Conservation (phyloP, 495 filamentous ascomycete species). For the Penicillium coprophilum region DNA sequence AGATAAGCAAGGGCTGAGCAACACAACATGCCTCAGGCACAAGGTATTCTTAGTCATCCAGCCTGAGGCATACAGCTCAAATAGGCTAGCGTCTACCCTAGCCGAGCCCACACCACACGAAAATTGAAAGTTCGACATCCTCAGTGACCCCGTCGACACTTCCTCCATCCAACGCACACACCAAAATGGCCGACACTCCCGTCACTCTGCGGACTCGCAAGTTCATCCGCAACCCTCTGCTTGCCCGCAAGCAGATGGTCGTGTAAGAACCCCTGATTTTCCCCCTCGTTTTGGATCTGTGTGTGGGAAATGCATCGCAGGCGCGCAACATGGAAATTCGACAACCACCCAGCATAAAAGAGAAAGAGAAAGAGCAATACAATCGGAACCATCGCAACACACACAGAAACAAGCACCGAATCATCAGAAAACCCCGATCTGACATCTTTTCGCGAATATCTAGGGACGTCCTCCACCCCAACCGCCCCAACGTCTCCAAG, state of each 20-base stretch:
- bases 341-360: conserved; percentile 11
- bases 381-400: conserved; percentile 11
- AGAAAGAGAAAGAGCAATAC: conserved; percentile 7
- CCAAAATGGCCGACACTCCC: conserved; percentile 85
- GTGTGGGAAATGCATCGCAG: conserved; percentile 13
- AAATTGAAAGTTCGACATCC: conserved; percentile 41
- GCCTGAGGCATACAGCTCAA: conserved; percentile 12
- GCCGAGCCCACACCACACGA: conserved; percentile 48
- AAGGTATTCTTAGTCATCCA: not conserved
- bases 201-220: conserved; percentile 99
- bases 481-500: conserved; percentile 97
- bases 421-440: conserved; percentile 20
- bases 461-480: conserved; percentile 99
- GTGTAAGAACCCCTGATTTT: conserved; percentile 67
- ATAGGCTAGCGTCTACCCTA: conserved; percentile 37
- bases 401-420: conserved; percentile 5
- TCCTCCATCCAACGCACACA: conserved; percentile 36
- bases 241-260: conserved; percentile 99
- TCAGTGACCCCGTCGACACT: conserved; percentile 28
- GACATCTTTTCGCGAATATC: conserved; percentile 25
- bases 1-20: conserved; percentile 9
- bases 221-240: conserved; percentile 99
- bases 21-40: not conserved
- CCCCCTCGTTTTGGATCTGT: conserved; percentile 16
- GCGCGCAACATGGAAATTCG: conserved; percentile 19